These are phyloP conservation scores for Verticillium nubilum DNA, from an alignment of 2,329 filamentous ascomycete genomes.

Conservation along the genomic window DNA sequence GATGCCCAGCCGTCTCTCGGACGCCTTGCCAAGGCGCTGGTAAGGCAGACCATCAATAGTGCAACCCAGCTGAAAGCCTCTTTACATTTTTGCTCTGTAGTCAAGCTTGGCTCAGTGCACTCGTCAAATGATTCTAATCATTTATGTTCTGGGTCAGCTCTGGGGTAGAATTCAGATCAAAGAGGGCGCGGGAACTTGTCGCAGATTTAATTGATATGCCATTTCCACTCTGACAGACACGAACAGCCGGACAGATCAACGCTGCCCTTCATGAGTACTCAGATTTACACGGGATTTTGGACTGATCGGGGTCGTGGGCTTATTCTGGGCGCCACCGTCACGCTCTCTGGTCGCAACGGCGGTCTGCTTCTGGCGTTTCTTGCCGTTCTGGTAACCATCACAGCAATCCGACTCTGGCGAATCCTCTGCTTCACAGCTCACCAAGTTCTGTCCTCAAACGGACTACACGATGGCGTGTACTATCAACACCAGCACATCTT, in stretches of 20 bases:
- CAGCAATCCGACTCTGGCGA: conserved; percentile 15
- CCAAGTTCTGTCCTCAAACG: conserved; percentile 8
- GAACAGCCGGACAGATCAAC: no score
- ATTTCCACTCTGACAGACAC: no score
- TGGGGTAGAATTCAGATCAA: no score
- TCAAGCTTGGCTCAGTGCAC: no score
- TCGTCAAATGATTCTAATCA: no score
- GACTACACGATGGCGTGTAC: conserved; percentile 16
- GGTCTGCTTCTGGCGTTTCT: conserved; percentile 26
- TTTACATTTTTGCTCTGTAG: no score
- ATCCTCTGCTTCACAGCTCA: conserved; percentile 16
- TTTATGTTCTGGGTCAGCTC: no score
- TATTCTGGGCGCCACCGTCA: conserved; percentile 24
- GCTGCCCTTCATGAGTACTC: background rate
- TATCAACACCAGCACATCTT: conserved; percentile 19
- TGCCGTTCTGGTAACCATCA: conserved; percentile 22
- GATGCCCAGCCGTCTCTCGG: no score
- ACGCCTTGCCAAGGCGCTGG: no score
- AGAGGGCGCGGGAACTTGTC: no score
- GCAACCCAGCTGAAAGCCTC: no score
- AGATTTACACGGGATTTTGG: conserved; percentile 23
- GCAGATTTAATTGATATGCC: background rate
- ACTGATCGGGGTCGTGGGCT: conserved; percentile 24
- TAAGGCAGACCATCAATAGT: no score
- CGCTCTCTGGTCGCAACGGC: conserved; percentile 19